Base-by-base conservation (phyloP, 176 grass and related monocot species). In the Lolium rigidum region DNA sequence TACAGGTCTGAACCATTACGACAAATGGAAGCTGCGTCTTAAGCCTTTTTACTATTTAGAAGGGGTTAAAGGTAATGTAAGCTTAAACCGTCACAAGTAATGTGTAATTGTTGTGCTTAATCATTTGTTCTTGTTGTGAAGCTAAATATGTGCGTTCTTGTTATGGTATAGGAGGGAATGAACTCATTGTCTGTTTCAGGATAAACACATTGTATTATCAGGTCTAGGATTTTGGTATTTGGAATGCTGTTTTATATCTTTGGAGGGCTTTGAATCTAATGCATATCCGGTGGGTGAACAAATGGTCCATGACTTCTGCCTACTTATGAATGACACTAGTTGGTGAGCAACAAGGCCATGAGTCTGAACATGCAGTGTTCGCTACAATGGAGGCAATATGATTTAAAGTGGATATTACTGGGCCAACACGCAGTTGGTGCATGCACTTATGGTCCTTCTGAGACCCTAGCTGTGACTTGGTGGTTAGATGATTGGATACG, bases 361-460 rank as follows among this genome's bases (percentile, higher is more conserved):
- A 21, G 79, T 60, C 51, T 86, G 26, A 22, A 50, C 46, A 15
- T 77, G 73, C 73, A 73, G 16, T 83, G 84, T 86, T 83, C 28
- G 39, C 78, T 69, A 63, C 16, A 77, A 64, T 72, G 73, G 80
- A 86, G 84, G 35, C 56, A 64, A 20, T 56, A 68, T 0, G 12
- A 24, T 80, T 74, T 66, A 18, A 57, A 56, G 21, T 52, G 9
- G 22, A 66, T 37, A 16, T 74, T 65, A 59, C 37, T 66, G 57
- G 87, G 17, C 56, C 67, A 74, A 66, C 38, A 17, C 26, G 8
- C 48, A 64, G 55, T 64, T 90, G 80, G 31, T 78, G 64, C 24
- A 76, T 76, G 72, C 35, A 71, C 50, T 52, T 22, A 63, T 15
- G 9, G 88, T 90, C 71, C 61, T 82, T 89, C 51, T 21, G 47